Evolutionary conservation across 129 eudicot genomes (phyloP), one percentile per base, ranked within the genome.

Genomic region (Smallanthus sonchifolius): DNA sequence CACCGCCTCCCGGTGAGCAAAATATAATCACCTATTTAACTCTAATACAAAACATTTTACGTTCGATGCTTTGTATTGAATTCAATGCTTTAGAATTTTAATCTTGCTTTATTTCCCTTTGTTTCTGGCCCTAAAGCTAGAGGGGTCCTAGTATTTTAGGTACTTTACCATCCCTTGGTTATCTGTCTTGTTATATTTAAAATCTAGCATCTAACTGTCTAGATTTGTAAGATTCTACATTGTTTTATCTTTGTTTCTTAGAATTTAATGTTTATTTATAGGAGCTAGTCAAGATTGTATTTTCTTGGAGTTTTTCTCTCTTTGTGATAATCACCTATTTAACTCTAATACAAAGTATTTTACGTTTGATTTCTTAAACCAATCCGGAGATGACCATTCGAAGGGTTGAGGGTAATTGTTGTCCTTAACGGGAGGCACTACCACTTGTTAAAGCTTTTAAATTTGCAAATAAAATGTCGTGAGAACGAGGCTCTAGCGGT

Each of bases 111-210:
- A 37, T 79, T 78, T 54, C 49, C 73, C 74, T 74, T 80, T 70
- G 78, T 83, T 74, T 66, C 75, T 75, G 75, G 77, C 79, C 76
- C 81, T 59, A 69, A 9, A 5, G 47, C 40, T 68, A 77, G 69
- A 65, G 67, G 80, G 83, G 83, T 83, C 86, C 83, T 83, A 74
- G 80, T 77, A 83, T 69, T 83, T 74, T 55, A 74, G 81, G 81
- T 75, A 79, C 77, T 83, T 83, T 64, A 42, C 59, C 55, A 54
- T 42, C 24, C 82, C 81, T 56, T 65, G 65, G 43, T 49, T 51
- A 51, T 70, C n/a, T 67, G 74, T 73, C 79, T 61, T 80, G 7
- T 73, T 65, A 34, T 47, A 43, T 73, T 65, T 73, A 79, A 49
- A 68, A 75, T 69, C 57, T 75, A 73, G 68, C 39, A 59, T 72